phyloP scores from a whole-genome alignment of 345 rosid species.

The Populus pruinosa region DNA sequence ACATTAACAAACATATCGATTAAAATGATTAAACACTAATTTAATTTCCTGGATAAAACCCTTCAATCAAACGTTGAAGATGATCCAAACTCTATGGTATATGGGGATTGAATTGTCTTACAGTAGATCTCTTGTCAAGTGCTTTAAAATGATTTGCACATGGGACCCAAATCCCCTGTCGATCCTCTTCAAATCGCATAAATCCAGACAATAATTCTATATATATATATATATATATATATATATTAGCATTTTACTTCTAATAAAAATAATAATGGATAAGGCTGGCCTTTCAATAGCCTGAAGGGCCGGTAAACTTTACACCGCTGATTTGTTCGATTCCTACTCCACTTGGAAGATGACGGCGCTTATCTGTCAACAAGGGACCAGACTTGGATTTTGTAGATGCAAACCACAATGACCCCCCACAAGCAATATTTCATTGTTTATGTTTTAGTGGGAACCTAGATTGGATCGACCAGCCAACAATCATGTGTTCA shows the following conservation, averaged over 20 bases:
- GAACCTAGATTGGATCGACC: not conserved
- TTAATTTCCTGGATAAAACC: too few species aligned
- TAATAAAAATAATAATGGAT: not conserved
- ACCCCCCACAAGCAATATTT: too few species aligned
- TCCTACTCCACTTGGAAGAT: not conserved
- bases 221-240: too few species aligned
- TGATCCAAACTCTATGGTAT: not conserved
- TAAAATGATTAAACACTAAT: too few species aligned
- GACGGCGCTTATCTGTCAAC: constrained; percentile 17
- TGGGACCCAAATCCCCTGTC: not conserved
- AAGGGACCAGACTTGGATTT: not conserved
- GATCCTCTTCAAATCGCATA: not conserved
- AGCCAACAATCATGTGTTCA: not conserved
- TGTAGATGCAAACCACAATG: not conserved
- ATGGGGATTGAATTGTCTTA: not conserved
- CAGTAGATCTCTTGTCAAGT: not conserved
- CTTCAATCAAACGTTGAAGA: too few species aligned
- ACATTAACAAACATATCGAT: too few species aligned
- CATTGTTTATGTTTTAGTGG: not conserved
- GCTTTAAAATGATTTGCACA: not conserved
- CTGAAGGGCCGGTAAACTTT: constrained; percentile 15
- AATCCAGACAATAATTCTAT: not conserved
- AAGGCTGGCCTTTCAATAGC: constrained; percentile 7
- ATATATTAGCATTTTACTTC: not conserved
- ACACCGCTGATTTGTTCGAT: constrained; percentile 12